These are phyloP conservation scores for Paraphoma chrysanthemicola DNA, from an alignment of 2,329 filamentous ascomycete genomes.

Conservation along the genomic window DNA sequence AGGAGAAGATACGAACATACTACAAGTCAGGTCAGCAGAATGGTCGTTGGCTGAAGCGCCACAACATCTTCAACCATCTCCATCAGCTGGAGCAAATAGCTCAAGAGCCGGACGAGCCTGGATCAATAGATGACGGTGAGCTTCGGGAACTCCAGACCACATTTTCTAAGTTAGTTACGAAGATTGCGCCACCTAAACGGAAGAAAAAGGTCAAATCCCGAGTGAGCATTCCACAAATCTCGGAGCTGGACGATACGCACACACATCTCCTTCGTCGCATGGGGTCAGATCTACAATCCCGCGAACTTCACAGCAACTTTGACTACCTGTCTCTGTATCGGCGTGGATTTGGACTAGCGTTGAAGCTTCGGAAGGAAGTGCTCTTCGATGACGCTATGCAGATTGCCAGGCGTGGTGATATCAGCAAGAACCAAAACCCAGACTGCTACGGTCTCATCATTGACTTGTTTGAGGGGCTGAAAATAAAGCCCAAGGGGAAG, in stretches of 20 bases:
- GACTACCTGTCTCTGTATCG: constrained; percentile 29
- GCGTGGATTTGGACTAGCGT: constrained; percentile 14
- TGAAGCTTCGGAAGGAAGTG: constrained; percentile 12
- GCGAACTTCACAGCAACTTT: constrained; percentile 25
- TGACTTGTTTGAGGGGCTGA: constrained; percentile 12
- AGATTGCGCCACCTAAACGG: constrained; percentile 6
- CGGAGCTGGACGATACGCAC: constrained; percentile 1
- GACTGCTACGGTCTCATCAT: constrained; percentile 10
- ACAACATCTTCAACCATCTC: constrained; percentile 23
- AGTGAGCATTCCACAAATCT: constrained; percentile 12
- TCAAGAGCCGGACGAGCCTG: neutral
- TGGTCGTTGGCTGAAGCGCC: constrained; percentile 20
- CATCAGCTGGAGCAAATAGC: neutral
- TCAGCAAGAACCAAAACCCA: constrained; percentile 5
- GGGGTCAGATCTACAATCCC: constrained; percentile 8
- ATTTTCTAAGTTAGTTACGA: constrained; percentile 7
- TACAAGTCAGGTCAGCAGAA: constrained; percentile 6
- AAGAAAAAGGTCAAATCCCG: constrained; percentile 1
- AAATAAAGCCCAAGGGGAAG: constrained; percentile 12
- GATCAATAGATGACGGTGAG: neutral
- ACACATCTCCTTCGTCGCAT: constrained; percentile 8
- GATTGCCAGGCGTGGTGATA: constrained; percentile 4
- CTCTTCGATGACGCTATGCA: constrained; percentile 9
- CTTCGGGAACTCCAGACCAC: constrained; percentile 4
- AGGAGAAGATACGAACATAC: constrained; percentile 16